phyloP scores from a whole-genome alignment of 1,139 yeast genomes.

The Kazachstania sp. region DNA sequence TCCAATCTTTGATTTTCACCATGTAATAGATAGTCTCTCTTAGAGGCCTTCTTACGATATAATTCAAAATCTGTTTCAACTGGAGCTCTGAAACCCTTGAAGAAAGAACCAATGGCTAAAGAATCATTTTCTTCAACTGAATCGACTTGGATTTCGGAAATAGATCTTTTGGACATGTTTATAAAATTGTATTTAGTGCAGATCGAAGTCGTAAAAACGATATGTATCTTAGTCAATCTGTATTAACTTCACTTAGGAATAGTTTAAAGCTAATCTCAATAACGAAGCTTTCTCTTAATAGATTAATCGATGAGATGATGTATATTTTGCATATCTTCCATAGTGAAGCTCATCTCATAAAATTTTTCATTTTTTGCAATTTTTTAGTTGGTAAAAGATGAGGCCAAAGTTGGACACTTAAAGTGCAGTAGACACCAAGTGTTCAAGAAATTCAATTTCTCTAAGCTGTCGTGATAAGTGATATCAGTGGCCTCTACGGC shows the following conservation, averaged over 20 bases:
- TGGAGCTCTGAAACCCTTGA: slow-evolving; percentile 67
- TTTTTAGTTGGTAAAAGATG: not conserved
- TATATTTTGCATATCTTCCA: not conserved
- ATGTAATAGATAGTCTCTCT: slow-evolving; percentile 44
- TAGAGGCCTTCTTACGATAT: slow-evolving; percentile 45
- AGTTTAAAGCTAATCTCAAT: not conserved
- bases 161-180: slow-evolving; percentile 15
- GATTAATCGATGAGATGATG: not conserved
- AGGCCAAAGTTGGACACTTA: no score
- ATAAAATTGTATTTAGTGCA: no score
- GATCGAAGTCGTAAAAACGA: not conserved
- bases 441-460: no score
- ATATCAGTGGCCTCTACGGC: no score
- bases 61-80: slow-evolving; percentile 52
- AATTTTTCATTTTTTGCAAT: not conserved
- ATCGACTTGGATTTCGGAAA: slow-evolving; percentile 17
- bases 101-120: slow-evolving; percentile 43
- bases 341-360: not conserved
- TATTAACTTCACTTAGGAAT: not conserved
- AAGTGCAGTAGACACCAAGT: no score
- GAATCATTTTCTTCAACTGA: slow-evolving; percentile 27
- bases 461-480: no score
- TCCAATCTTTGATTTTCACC: slow-evolving; percentile 72
- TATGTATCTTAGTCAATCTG: not conserved
- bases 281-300: no score